Percentiles rank a stretch among this genome's conserved stretches.
phyloP scores from a whole-genome alignment of 192 early-diverging fungal species.

The Pilaira anomala region DNA sequence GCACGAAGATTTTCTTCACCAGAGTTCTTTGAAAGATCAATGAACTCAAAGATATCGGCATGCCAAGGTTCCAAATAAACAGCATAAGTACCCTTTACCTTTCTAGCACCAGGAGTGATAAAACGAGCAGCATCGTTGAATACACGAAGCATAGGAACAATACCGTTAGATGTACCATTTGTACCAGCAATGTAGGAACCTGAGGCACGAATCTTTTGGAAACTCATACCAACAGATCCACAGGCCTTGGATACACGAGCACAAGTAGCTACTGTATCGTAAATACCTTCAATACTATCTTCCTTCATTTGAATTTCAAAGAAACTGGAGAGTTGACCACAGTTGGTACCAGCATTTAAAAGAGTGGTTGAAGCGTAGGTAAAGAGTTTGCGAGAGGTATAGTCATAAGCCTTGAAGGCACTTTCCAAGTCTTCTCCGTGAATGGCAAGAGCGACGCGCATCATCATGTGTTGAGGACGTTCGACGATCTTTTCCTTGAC shows the following conservation, averaged over 20 bases:
- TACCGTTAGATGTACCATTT: slow-evolving; percentile 93
- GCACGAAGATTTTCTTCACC: slow-evolving; percentile 95
- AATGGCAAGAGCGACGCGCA: slow-evolving; percentile 96
- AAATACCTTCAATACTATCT: slow-evolving; percentile 96
- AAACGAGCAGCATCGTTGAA: slow-evolving; percentile 97
- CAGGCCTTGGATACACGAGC: slow-evolving; percentile 95
- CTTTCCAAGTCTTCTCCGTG: slow-evolving; percentile 86
- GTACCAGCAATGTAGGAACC: slow-evolving; percentile 98
- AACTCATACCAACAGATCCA: slow-evolving; percentile 91
- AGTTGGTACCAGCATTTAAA: slow-evolving; percentile 96
- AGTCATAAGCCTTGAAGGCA: slow-evolving; percentile 88
- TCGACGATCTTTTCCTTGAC: slow-evolving; percentile 81
- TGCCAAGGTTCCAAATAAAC: slow-evolving; percentile 99
- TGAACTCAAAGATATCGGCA: slow-evolving; percentile 91
- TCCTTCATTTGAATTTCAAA: slow-evolving; percentile 93
- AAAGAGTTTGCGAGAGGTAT: slow-evolving; percentile 90
- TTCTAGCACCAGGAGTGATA: slow-evolving; percentile 96
- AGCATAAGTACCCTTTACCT: slow-evolving; percentile 92
- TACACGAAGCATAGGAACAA: slow-evolving; percentile 96
- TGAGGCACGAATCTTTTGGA: slow-evolving; percentile 91
- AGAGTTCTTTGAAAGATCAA: slow-evolving; percentile 91
- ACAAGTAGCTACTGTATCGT: slow-evolving; percentile 90
- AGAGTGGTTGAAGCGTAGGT: slow-evolving; percentile 96
- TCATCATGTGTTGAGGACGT: slow-evolving; percentile 95
- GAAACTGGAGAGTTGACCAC: slow-evolving; percentile 89